A percentile compares a stretch with the other conserved stretches of the same genome.
These are phyloP conservation scores for Parachaetomium inaequale DNA, from an alignment of 495 filamentous ascomycete species.

Conservation along the genomic window DNA sequence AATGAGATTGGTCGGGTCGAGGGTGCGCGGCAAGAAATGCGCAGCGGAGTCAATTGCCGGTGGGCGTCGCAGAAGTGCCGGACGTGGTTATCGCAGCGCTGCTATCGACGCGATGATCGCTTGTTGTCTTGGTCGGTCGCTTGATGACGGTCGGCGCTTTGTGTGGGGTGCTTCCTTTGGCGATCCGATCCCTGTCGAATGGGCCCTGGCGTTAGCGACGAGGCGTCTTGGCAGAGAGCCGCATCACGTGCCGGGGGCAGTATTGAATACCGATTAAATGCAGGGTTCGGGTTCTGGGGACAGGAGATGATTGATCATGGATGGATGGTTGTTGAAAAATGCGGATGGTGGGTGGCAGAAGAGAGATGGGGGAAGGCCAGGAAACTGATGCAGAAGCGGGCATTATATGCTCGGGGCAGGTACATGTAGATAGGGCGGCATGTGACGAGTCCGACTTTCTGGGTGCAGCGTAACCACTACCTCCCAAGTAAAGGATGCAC, in stretches of 20 bases:
- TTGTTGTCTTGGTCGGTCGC: background rate
- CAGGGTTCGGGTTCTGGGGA: no score
- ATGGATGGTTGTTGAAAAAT: no score
- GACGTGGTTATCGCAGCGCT: background rate
- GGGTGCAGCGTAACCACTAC: no score
- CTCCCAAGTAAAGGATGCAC: no score
- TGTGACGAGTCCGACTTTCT: no score
- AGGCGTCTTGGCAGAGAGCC: constrained; percentile 17
- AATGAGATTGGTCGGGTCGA: background rate
- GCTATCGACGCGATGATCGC: constrained; percentile 2
- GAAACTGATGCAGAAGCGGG: no score
- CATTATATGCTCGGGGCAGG: no score
- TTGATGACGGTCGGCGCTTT: constrained; percentile 14
- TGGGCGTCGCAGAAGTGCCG: background rate
- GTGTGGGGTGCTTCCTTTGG: constrained; percentile 26
- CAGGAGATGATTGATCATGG: no score
- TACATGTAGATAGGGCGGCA: no score
- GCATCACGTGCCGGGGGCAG: constrained; percentile 26
- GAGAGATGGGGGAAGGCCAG: no score
- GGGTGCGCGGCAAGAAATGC: background rate
- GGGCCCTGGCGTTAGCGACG: background rate
- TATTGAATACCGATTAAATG: no score
- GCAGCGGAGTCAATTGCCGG: background rate
- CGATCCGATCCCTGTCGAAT: constrained; percentile 22
- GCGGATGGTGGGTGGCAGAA: no score